These are phyloP conservation scores for Mesembryanthemum crystallinum DNA, from an alignment of 148 eudicot genomes.

Conservation along the genomic window DNA sequence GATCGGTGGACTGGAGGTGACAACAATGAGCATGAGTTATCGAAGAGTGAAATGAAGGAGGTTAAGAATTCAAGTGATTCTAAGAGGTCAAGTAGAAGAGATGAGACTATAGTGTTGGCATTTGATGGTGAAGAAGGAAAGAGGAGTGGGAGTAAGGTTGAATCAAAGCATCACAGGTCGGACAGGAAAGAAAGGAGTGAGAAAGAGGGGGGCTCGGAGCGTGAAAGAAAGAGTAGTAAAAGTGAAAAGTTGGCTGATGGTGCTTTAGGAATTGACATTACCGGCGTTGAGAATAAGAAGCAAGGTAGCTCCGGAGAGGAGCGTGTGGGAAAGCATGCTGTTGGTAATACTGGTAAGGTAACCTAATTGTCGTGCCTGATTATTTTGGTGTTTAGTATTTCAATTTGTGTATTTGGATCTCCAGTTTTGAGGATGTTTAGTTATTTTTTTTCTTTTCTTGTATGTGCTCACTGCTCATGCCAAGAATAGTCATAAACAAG, in stretches of 20 bases:
- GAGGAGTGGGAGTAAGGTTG: conserved; percentile 51
- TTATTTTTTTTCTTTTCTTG: not conserved
- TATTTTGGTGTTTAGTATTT: not conserved
- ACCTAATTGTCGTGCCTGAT: conserved; percentile 22
- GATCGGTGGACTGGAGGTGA: conserved; percentile 80
- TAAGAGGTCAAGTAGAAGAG: conserved; percentile 58
- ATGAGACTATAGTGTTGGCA: conserved; percentile 27
- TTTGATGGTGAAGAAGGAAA: conserved; percentile 49
- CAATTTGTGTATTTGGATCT: not conserved
- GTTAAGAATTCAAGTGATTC: conserved; percentile 39
- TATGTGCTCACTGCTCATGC: not conserved
- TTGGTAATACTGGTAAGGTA: conserved; percentile 75
- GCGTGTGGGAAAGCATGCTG: conserved; percentile 44
- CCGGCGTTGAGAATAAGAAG: conserved; percentile 45
- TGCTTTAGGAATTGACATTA: conserved; percentile 26
- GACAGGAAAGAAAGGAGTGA: conserved; percentile 77
- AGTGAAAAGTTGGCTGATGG: conserved; percentile 39
- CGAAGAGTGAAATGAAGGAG: conserved; percentile 40
- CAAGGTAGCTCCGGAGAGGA: conserved; percentile 48
- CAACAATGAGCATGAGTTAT: conserved; percentile 25
- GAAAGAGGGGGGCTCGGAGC: conserved; percentile 56
- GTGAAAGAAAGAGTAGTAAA: conserved; percentile 48
- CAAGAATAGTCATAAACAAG: not conserved
- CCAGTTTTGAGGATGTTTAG: not conserved
- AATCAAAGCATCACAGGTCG: conserved; percentile 60